A percentile compares a stretch with the other conserved stretches of the same genome.
Evolutionary conservation across 768 basidiomycete species (phyloP).

Genomic region (Collybia sordida): DNA sequence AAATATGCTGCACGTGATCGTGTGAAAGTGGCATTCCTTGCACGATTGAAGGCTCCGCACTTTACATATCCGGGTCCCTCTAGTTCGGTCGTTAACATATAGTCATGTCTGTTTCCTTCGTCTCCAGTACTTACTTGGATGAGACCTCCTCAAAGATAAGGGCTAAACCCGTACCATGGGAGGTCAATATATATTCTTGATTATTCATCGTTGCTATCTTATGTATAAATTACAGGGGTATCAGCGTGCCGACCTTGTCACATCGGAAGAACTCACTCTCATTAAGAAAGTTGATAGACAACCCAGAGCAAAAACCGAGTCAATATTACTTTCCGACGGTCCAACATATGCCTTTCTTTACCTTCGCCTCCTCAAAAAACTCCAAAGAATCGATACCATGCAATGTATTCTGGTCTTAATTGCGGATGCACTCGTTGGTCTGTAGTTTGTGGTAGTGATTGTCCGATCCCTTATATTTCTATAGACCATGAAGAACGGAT

Average conservation of each 20-base stretch:
- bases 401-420: slow-evolving; percentile 85
- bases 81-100: background rate
- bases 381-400: slow-evolving; percentile 84
- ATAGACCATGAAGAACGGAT: slow-evolving; percentile 88
- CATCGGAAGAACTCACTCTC: slow-evolving; percentile 79
- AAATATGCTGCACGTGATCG: slow-evolving; percentile 13
- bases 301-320: slow-evolving; percentile 69
- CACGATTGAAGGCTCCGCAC: background rate
- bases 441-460: slow-evolving; percentile 15
- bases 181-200: slow-evolving; percentile 50
- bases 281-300: slow-evolving; percentile 92
- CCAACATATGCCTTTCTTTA: slow-evolving; percentile 84
- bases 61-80: background rate
- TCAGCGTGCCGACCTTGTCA: slow-evolving; percentile 90
- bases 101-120: slow-evolving; percentile 72
- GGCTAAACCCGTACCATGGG: slow-evolving; percentile 93
- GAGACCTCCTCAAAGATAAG: slow-evolving; percentile 86
- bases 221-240: slow-evolving; percentile 64
- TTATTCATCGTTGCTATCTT: background rate
- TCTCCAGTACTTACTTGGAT: slow-evolving; percentile 82
- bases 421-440: slow-evolving; percentile 84
- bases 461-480: background rate
- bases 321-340: slow-evolving; percentile 80
- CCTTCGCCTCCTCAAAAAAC: slow-evolving; percentile 81
- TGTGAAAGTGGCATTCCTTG: slow-evolving; percentile 4